Conservation (phyloP, 1,284 basidiomycete genomes). For the Coriolopsis trogii region DNA sequence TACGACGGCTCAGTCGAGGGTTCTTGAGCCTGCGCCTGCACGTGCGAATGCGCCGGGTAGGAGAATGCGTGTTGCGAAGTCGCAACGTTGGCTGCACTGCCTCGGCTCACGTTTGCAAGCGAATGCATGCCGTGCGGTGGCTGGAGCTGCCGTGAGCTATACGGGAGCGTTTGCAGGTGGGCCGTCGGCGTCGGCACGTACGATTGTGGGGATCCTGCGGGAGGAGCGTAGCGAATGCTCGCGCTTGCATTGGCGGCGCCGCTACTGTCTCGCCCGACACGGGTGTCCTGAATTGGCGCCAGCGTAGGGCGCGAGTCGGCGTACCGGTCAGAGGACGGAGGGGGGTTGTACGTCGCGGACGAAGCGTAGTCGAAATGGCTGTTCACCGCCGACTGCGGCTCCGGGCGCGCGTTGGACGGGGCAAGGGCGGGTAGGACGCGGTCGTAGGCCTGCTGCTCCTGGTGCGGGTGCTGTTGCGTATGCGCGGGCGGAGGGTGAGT, state of each 20-base stretch:
- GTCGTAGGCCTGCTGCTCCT: constrained; percentile 11
- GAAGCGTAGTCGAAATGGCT: not conserved
- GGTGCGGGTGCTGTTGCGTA: constrained; percentile 2
- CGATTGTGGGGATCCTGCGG: too few species aligned
- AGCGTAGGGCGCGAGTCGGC: constrained; percentile 28
- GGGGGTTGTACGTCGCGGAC: too few species aligned
- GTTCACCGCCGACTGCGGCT: constrained; percentile 7
- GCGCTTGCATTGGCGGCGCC: not conserved
- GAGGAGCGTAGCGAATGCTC: constrained; percentile 14
- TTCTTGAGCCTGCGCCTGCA: not conserved
- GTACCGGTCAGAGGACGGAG: too few species aligned
- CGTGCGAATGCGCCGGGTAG: constrained; percentile 14
- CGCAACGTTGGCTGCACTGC: not conserved
- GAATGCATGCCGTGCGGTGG: too few species aligned
- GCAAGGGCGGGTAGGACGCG: too few species aligned
- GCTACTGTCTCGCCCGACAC: constrained; percentile 15
- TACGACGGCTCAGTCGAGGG: constrained; percentile 2
- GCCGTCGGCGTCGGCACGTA: constrained; percentile 4
- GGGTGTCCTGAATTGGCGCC: constrained; percentile 27
- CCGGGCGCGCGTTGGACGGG: constrained; percentile 11
- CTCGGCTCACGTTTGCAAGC: constrained; percentile 13
- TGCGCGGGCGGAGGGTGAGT: constrained; percentile 18
- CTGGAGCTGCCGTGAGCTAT: constrained; percentile 2
- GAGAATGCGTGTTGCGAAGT: constrained; percentile 12
- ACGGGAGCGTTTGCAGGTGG: not conserved